These are phyloP conservation scores for Sapria himalayana DNA, from an alignment of 345 rosid species.

Conservation along the genomic window DNA sequence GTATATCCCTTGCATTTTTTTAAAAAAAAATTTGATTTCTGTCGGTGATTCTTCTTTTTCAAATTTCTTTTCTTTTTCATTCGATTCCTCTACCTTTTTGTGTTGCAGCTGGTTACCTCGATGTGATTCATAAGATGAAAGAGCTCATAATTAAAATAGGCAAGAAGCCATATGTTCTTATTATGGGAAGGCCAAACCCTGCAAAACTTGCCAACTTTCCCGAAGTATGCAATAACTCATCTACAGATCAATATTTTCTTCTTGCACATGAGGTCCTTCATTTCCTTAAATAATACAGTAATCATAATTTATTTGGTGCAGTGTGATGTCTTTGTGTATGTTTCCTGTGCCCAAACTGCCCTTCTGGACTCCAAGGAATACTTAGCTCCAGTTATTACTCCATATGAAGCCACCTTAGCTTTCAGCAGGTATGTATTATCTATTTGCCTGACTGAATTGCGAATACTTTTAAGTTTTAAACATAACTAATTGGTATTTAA, in stretches of 20 bases:
- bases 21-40: too few species aligned
- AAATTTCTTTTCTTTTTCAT: neutral
- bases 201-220: slow-evolving; percentile 94
- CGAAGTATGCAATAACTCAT: slow-evolving; percentile 26
- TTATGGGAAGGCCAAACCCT: slow-evolving; percentile 88
- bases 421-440: slow-evolving; percentile 77
- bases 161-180: slow-evolving; percentile 68
- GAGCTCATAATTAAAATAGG: slow-evolving; percentile 51
- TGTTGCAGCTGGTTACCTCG: slow-evolving; percentile 76
- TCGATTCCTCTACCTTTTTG: neutral
- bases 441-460: too few species aligned
- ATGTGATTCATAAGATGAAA: slow-evolving; percentile 74
- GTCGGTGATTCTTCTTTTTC: neutral
- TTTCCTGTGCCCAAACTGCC: slow-evolving; percentile 84
- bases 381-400: slow-evolving; percentile 77
- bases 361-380: slow-evolving; percentile 87
- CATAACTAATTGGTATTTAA: too few species aligned
- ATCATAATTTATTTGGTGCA: slow-evolving; percentile 13
- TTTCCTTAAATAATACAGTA: too few species aligned
- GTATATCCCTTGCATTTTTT: slow-evolving; percentile 29
- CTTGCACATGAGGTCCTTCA: too few species aligned
- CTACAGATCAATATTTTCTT: too few species aligned
- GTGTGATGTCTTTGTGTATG: slow-evolving; percentile 74
- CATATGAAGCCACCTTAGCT: slow-evolving; percentile 80
- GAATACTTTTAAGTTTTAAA: too few species aligned